Percentiles rank a stretch among this genome's conserved stretches.
phyloP scores from a whole-genome alignment of 1,284 basidiomycete genomes.

The Schizopora paradoxa region DNA sequence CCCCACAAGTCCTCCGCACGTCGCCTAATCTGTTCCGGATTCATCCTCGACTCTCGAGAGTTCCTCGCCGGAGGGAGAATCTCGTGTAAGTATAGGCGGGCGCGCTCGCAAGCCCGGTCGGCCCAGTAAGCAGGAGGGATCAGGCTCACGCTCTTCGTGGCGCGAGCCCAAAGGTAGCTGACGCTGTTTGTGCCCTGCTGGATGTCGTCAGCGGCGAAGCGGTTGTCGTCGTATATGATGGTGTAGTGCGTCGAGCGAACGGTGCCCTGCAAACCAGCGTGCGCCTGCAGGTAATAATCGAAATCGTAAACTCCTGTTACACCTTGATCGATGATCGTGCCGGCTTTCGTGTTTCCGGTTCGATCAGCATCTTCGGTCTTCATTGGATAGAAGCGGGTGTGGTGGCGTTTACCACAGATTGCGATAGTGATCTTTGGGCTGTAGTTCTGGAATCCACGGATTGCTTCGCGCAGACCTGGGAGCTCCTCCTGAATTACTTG shows the following conservation, averaged over 20 bases:
- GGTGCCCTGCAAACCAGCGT: conserved; percentile 60
- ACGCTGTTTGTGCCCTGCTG: conserved; percentile 61
- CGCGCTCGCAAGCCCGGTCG: conserved; percentile 27
- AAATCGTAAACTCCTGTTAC: conserved; percentile 66
- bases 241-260: conserved; percentile 69
- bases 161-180: conserved; percentile 68
- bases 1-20: conserved; percentile 13
- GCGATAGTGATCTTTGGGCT: conserved; percentile 62
- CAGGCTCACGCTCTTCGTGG: conserved; percentile 72
- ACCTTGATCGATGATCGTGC: conserved; percentile 71
- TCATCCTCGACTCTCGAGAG: conserved; percentile 10
- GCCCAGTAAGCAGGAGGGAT: conserved; percentile 64
- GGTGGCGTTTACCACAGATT: conserved; percentile 76
- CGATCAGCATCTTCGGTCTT: conserved; percentile 40
- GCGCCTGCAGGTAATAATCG: conserved; percentile 77
- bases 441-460: conserved; percentile 51
- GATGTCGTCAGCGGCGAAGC: conserved; percentile 56
- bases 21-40: conserved; percentile 5
- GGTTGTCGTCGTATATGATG: conserved; percentile 68
- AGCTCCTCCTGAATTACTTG: conserved; percentile 54
- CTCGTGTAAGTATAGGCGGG: conserved; percentile 24
- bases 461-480: conserved; percentile 49
- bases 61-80: conserved; percentile 20
- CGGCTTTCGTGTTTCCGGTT: conserved; percentile 69
- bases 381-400: conserved; percentile 62